Evolutionary conservation across 192 early-diverging fungal genomes (phyloP).

Genomic region (Geranomyces michiganensis): DNA sequence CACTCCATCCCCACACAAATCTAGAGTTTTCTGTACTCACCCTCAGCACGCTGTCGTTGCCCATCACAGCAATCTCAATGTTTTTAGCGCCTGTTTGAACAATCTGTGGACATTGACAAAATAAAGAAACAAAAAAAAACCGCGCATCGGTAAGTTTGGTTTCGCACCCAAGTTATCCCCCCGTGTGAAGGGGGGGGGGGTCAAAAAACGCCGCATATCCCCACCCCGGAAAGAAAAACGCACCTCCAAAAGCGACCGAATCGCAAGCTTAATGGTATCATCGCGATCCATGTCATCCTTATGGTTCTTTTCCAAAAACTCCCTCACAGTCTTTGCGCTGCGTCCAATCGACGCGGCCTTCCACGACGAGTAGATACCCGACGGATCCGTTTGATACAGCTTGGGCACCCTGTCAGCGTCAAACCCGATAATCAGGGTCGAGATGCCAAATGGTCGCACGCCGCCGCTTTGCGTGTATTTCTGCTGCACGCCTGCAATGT

Average conservation of each 20-base stretch:
- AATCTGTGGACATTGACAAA: too few species aligned
- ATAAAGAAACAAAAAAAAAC: too few species aligned
- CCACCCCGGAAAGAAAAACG: neutral
- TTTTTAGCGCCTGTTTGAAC: constrained; percentile 99
- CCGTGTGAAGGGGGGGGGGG: too few species aligned
- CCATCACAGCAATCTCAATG: constrained; percentile 96
- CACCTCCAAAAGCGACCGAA: constrained; percentile 90
- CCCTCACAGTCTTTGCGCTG: constrained; percentile 94
- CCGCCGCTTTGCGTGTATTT: constrained; percentile 99
- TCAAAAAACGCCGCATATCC: constrained; percentile 1
- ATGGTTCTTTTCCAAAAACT: constrained; percentile 99
- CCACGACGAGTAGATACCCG: constrained; percentile 98
- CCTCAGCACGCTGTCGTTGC: constrained; percentile 69
- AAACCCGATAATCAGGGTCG: constrained; percentile 93
- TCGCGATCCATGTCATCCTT: constrained; percentile 78
- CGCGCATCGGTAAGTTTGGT: neutral
- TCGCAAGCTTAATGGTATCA: constrained; percentile 86
- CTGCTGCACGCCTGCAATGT: constrained; percentile 97
- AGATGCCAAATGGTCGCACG: constrained; percentile 98
- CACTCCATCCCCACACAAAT: too few species aligned
- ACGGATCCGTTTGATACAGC: constrained; percentile 97
- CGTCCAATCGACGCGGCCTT: constrained; percentile 98
- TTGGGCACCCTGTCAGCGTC: constrained; percentile 85
- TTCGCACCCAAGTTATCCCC: too few species aligned
- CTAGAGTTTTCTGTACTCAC: constrained; percentile 40